These are phyloP conservation scores for Sporothrix brunneoviolacea DNA, from an alignment of 2,329 filamentous ascomycete genomes.

Conservation along the genomic window DNA sequence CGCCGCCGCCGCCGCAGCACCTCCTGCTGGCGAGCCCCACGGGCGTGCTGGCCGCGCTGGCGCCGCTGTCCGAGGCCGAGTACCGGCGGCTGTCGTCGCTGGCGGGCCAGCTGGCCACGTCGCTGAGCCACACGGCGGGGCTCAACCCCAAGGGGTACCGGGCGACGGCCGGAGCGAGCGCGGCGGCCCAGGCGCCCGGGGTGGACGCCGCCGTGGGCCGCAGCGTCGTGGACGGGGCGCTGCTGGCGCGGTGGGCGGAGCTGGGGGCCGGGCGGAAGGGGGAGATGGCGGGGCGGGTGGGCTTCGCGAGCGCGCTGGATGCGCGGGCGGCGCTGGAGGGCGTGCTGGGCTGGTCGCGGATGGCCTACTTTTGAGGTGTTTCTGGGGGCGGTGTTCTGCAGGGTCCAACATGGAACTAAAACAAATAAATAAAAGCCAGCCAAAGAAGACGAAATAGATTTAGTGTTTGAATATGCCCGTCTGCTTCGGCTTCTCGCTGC, in stretches of 20 bases:
- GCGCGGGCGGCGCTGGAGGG: slow-evolving; percentile 63
- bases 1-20: slow-evolving; percentile 23
- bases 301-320: slow-evolving; percentile 56
- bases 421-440: too few species aligned
- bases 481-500: too few species aligned
- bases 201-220: slow-evolving; percentile 55
- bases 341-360: slow-evolving; percentile 54
- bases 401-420: too few species aligned
- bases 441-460: too few species aligned
- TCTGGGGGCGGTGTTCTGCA: too few species aligned
- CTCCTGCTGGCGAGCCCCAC: slow-evolving; percentile 35
- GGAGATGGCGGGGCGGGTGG: slow-evolving; percentile 70
- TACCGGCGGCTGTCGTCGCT: slow-evolving; percentile 82
- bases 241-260: slow-evolving; percentile 70
- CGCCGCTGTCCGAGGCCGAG: slow-evolving; percentile 67
- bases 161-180: slow-evolving; percentile 39
- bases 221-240: slow-evolving; percentile 69
- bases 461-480: too few species aligned
- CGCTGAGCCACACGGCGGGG: slow-evolving; percentile 68
- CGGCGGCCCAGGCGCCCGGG: slow-evolving; percentile 33
- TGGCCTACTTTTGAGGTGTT: slow-evolving; percentile 10
- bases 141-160: slow-evolving; percentile 80
- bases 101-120: slow-evolving; percentile 69
- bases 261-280: slow-evolving; percentile 62
- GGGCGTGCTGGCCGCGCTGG: slow-evolving; percentile 70